Evolutionary conservation across 2,329 filamentous ascomycete species (phyloP), one percentile per base, ranked within the genome.

Genomic region (Pseudogymnoascus sp.): DNA sequence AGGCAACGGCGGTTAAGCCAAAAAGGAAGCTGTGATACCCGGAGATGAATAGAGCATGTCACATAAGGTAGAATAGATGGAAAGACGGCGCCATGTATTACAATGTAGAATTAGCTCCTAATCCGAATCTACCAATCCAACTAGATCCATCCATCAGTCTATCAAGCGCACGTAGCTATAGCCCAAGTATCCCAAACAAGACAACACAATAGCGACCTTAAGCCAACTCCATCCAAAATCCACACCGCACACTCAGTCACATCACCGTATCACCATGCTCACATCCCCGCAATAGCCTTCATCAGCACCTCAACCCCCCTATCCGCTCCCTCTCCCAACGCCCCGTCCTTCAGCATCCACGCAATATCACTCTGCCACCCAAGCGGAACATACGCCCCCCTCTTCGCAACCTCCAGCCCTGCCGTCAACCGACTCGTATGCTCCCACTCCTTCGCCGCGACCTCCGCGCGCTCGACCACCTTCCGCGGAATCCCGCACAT

Each of bases 401-500:
- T 86, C 73, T 87, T 90, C 13, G 88, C 90, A 69, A 86, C 86
- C 70, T 96, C 91, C 65, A 97, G 79, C 64, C 89, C 93, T 75
- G 96, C 92, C 75, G 92, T 95, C 66, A 97, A 81, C 19, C 91
- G 82, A 69, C 90, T 93, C 0, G 95, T 97, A 75, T 97, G 92
- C 77, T 99, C 95, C 92, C 95, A 97, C 71, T 92, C 90, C 69
- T 82, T 86, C 1, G 95, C 95, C 5, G 95, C 95, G 21, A 87
- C 84, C 75, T 99, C 95, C 0, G 95, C 95, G 21, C 89, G 80
- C 72, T 93, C 87, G 66, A 99, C 91, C 14, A 99, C 86, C 63
- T 87, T 87, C 50, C 80, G 80, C 0, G 91, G 86, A 67, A 99
- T 97, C 0, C 95, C 95, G 70, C 95, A 99, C 95, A 99, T 99